A percentile compares a stretch with the other conserved stretches of the same genome.
Evolutionary conservation across 768 basidiomycete species (phyloP).

Genomic region (Tylopilus subfusipes): DNA sequence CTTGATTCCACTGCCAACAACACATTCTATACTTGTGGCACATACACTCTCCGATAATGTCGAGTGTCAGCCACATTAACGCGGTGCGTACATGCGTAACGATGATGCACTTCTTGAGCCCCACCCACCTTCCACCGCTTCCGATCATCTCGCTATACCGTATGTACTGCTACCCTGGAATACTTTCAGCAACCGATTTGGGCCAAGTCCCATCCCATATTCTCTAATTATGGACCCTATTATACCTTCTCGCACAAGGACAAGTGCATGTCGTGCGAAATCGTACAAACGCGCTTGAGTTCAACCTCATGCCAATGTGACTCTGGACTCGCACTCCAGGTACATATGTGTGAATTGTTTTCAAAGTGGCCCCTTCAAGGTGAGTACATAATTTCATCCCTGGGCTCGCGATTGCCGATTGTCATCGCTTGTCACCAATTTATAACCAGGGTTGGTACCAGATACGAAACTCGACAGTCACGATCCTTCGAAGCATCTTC

Average conservation of each 20-base stretch:
- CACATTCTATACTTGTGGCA: neutral
- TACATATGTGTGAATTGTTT: no score
- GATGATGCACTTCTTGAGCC: constrained; percentile 3
- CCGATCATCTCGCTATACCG: constrained; percentile 1
- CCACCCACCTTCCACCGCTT: neutral
- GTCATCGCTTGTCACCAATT: no score
- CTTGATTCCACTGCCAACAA: neutral
- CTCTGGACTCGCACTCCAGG: no score
- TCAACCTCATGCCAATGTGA: no score
- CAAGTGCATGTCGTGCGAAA: neutral
- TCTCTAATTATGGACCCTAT: neutral
- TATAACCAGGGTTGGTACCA: no score
- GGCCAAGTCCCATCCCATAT: no score
- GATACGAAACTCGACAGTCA: no score
- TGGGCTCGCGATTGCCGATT: no score
- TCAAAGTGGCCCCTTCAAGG: no score
- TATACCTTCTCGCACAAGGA: neutral
- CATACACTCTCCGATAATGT: constrained; percentile 2
- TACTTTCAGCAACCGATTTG: neutral
- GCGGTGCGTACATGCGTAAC: neutral
- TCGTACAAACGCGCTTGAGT: no score
- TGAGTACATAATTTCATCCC: no score
- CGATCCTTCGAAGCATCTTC: no score
- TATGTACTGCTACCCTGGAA: constrained; percentile 10
- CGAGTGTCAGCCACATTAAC: neutral